Evolutionary conservation across 108 stramenopile genomes (phyloP).

Genomic region (Pseudonitzschia multiseries): DNA sequence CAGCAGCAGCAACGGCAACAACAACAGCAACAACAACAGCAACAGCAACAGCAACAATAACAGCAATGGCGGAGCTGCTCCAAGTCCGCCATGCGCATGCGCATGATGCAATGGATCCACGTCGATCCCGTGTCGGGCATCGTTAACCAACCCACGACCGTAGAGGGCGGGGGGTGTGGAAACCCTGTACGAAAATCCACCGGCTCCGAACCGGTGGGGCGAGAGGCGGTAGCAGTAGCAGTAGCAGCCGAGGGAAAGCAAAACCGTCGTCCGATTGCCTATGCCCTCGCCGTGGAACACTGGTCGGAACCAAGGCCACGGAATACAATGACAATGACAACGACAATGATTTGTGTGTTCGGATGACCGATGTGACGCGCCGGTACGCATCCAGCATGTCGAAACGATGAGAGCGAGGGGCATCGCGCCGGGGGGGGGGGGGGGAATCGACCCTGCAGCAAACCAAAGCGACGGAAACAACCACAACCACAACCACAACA

Average conservation of each 20-base stretch:
- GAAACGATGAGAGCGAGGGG: conserved; percentile 65
- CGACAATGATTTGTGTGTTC: conserved; percentile 5
- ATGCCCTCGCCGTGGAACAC: conserved; percentile 75
- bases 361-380: conserved; percentile 84
- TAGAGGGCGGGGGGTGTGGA: no score
- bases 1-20: no score
- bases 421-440: no score
- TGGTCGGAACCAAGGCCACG: not conserved
- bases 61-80: not conserved
- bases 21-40: no score
- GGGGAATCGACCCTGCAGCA: conserved; percentile 6
- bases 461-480: not conserved
- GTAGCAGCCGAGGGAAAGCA: conserved; percentile 19
- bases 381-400: conserved; percentile 73
- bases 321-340: not conserved
- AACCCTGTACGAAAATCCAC: conserved; percentile 31
- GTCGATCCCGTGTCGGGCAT: conserved; percentile 28
- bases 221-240: not conserved
- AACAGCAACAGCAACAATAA: no score
- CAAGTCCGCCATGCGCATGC: not conserved
- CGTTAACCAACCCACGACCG: conserved; percentile 45
- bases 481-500: not conserved
- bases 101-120: conserved; percentile 39
- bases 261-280: conserved; percentile 42
- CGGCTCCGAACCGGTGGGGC: no score